A percentile compares a stretch with the other conserved stretches of the same genome.
Evolutionary conservation across 2,329 filamentous ascomycete genomes (phyloP).

Genomic region (Fusarium sp.): DNA sequence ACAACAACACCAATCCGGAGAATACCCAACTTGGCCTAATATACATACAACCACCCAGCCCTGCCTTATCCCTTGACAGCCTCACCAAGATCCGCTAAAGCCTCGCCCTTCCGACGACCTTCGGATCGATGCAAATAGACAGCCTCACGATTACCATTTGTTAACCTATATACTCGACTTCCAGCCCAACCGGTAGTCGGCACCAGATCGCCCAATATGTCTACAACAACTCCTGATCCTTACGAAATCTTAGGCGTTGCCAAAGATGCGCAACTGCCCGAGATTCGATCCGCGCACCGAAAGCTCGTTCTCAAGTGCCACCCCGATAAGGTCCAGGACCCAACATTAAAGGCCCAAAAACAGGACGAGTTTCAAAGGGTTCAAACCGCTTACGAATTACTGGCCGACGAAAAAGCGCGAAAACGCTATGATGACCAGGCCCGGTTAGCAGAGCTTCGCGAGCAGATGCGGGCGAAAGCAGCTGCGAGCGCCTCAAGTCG

Average conservation of each 20-base stretch:
- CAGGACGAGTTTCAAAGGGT: slow-evolving; percentile 92
- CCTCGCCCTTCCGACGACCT: slow-evolving; percentile 41
- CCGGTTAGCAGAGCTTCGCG: slow-evolving; percentile 73
- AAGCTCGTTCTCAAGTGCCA: slow-evolving; percentile 91
- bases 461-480: slow-evolving; percentile 60
- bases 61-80: slow-evolving; percentile 39
- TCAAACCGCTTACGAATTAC: slow-evolving; percentile 91
- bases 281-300: slow-evolving; percentile 84
- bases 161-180: slow-evolving; percentile 36
- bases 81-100: slow-evolving; percentile 36
- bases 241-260: slow-evolving; percentile 82
- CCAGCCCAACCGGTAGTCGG: slow-evolving; percentile 24
- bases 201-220: slow-evolving; percentile 54
- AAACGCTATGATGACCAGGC: slow-evolving; percentile 82
- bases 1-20: slow-evolving; percentile 34
- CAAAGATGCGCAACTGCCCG: slow-evolving; percentile 75
- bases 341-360: slow-evolving; percentile 79
- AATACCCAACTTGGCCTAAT: slow-evolving; percentile 40
- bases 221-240: slow-evolving; percentile 75
- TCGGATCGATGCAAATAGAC: slow-evolving; percentile 45
- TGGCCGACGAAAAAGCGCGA: slow-evolving; percentile 81
- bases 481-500: slow-evolving; percentile 27
- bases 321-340: slow-evolving; percentile 89
- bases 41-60: slow-evolving; percentile 42
- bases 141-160: slow-evolving; percentile 21